A percentile compares a stretch with the other conserved stretches of the same genome.
Evolutionary conservation across 2,329 filamentous ascomycete species (phyloP).

Genomic region (Fusarium pseudoanthophilum): DNA sequence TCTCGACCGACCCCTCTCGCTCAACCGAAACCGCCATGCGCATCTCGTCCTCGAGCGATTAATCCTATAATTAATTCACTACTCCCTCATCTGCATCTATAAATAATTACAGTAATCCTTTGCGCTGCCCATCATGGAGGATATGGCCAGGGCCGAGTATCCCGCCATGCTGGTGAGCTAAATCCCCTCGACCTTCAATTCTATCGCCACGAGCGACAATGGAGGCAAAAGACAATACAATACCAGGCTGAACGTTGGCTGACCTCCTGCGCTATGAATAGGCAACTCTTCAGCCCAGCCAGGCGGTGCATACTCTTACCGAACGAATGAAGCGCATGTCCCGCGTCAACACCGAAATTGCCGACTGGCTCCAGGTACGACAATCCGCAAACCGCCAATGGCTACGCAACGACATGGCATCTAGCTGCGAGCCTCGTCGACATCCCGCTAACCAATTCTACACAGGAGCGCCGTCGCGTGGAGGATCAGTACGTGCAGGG

Average conservation of each 20-base stretch:
- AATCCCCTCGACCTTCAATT: slow-evolving; percentile 11
- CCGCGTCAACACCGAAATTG: slow-evolving; percentile 88
- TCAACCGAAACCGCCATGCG: slow-evolving; percentile 25
- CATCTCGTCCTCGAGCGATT: slow-evolving; percentile 26
- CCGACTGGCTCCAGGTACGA: slow-evolving; percentile 94
- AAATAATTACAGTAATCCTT: slow-evolving; percentile 30
- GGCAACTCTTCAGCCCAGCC: slow-evolving; percentile 82
- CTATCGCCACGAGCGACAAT: not conserved
- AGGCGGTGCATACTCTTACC: slow-evolving; percentile 83
- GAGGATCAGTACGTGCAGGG: slow-evolving; percentile 90
- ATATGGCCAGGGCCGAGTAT: slow-evolving; percentile 88
- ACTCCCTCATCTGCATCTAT: slow-evolving; percentile 3
- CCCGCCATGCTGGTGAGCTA: slow-evolving; percentile 88
- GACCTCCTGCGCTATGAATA: slow-evolving; percentile 53
- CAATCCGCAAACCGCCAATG: slow-evolving; percentile 15
- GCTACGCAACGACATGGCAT: not conserved
- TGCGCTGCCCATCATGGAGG: slow-evolving; percentile 69
- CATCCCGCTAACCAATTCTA: slow-evolving; percentile 17
- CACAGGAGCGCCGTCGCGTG: slow-evolving; percentile 87
- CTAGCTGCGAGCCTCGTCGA: not conserved
- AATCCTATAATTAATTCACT: slow-evolving; percentile 30
- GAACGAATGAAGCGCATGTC: slow-evolving; percentile 89
- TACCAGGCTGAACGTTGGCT: slow-evolving; percentile 14
- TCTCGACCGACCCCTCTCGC: slow-evolving; percentile 33
- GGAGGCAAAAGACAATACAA: not conserved